Evolutionary conservation across 2,329 filamentous ascomycete genomes (phyloP).

Genomic region (Paracamarosporium sp.): DNA sequence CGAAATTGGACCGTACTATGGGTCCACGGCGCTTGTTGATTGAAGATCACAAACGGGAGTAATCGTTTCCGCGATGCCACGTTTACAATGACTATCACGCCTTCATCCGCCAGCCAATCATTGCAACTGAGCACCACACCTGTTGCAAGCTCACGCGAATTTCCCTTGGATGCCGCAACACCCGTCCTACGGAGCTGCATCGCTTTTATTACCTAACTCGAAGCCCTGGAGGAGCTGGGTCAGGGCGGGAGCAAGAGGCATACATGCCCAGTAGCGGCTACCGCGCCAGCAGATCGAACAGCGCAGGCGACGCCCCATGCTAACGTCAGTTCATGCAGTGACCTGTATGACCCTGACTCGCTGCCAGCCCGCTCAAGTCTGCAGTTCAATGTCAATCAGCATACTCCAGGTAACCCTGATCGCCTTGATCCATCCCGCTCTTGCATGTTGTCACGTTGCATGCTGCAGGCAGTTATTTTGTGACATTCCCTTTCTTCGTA

Average conservation of each 20-base stretch:
- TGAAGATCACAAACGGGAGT: conserved; percentile 12
- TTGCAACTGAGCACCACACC: background rate
- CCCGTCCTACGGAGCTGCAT: conserved; percentile 7
- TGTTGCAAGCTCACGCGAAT: conserved; percentile 1
- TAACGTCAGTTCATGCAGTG: background rate
- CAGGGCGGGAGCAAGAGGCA: background rate
- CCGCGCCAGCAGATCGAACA: conserved; percentile 10
- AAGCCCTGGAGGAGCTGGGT: conserved; percentile 4
- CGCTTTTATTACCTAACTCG: background rate
- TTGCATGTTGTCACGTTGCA: conserved; percentile 23
- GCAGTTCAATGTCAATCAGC: background rate
- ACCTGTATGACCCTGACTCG: conserved; percentile 1
- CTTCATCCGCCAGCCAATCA: conserved; percentile 4
- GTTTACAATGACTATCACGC: conserved; percentile 1
- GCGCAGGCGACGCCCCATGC: background rate
- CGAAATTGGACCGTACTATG: conserved; percentile 1
- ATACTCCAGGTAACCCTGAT: conserved; percentile 4
- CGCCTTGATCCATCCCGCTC: conserved; percentile 17
- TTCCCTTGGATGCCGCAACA: conserved; percentile 9
- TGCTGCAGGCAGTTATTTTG: conserved; percentile 14
- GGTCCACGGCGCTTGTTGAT: background rate
- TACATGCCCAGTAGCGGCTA: conserved; percentile 16
- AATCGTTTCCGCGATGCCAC: conserved; percentile 10
- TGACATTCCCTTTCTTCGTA: conserved; percentile 4
- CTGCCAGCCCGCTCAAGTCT: conserved; percentile 10